These are phyloP conservation scores for Bipolaris oryzae DNA, from an alignment of 2,329 filamentous ascomycete species.

Conservation along the genomic window DNA sequence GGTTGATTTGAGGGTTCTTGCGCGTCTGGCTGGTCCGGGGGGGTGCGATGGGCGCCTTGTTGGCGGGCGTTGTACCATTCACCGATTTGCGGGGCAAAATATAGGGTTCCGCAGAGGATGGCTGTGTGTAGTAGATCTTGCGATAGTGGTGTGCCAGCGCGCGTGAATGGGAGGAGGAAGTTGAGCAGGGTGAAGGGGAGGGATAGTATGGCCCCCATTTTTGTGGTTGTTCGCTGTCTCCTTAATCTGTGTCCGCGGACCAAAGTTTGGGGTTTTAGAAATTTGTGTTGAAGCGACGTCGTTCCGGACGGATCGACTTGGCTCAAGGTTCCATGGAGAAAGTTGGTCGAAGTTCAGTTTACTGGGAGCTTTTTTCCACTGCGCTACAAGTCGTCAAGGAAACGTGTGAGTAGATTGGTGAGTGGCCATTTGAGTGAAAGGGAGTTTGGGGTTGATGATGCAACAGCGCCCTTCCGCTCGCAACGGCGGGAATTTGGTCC, in stretches of 20 bases:
- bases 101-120: conserved; percentile 53
- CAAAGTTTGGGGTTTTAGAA: not conserved
- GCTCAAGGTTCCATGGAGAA: conserved; percentile 4
- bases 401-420: not conserved
- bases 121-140: conserved; percentile 56
- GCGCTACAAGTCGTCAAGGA: not conserved
- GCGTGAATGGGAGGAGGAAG: conserved; percentile 56
- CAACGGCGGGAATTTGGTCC: conserved; percentile 9
- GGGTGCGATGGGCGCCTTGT: conserved; percentile 10
- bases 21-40: not conserved
- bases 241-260: not conserved
- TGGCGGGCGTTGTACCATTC: conserved; percentile 45
- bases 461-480: conserved; percentile 4
- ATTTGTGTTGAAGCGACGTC: conserved; percentile 4
- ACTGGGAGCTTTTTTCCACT: not conserved
- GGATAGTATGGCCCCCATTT: conserved; percentile 41
- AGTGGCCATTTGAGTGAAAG: not conserved
- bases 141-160: conserved; percentile 52
- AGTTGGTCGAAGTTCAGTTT: not conserved
- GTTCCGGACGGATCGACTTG: not conserved
- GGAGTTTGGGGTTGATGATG: conserved; percentile 18
- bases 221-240: conserved; percentile 2
- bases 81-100: conserved; percentile 55
- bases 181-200: conserved; percentile 47
- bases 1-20: conserved; percentile 2